Conservation (phyloP, 2,329 filamentous ascomycete species). For the Truncatella angustata region DNA sequence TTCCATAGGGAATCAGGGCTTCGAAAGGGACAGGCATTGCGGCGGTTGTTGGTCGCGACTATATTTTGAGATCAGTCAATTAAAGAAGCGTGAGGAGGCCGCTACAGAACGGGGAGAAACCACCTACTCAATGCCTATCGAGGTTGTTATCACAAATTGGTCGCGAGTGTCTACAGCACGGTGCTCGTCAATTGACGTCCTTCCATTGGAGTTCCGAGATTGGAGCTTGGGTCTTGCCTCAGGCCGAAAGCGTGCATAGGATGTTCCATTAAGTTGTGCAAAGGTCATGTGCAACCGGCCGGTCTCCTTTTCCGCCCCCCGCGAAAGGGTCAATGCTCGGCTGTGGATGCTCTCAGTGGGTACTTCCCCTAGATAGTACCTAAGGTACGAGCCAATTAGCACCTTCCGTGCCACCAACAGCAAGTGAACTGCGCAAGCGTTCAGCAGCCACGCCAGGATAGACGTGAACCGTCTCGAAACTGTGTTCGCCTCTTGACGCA, state of each 20-base stretch:
- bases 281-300: neutral
- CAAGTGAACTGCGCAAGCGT: neutral
- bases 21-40: constrained; percentile 65
- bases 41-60: constrained; percentile 20
- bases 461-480: neutral
- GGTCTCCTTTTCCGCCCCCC: neutral
- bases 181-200: constrained; percentile 1
- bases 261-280: neutral
- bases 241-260: neutral
- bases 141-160: constrained; percentile 6
- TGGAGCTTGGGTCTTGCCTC: constrained; percentile 3
- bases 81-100: too few species aligned
- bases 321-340: too few species aligned
- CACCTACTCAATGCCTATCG: constrained; percentile 12
- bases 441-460: neutral
- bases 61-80: neutral
- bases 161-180: neutral
- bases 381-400: neutral
- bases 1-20: constrained; percentile 61
- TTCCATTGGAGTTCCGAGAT: neutral
- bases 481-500: neutral
- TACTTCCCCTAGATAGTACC: too few species aligned
- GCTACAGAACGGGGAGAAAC: too few species aligned
- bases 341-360: too few species aligned
- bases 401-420: constrained; percentile 3